A percentile compares a stretch with the other conserved stretches of the same genome.
Conservation (phyloP, 148 eudicot genomes). For the Salicornia ramosissima region DNA sequence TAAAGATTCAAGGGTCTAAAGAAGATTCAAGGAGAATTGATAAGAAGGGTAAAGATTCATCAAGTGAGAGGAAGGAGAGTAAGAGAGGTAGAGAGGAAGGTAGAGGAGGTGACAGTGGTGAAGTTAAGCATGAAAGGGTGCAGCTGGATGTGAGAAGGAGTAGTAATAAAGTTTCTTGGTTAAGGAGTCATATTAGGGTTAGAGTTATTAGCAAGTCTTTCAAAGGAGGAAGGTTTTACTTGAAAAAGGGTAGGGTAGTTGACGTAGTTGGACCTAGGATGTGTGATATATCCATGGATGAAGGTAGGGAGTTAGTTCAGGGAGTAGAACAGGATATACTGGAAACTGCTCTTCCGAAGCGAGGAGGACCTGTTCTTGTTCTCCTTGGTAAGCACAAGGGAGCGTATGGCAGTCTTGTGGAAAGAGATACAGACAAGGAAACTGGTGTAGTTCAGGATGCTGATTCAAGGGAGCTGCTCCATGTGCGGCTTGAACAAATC, state of each 20-base stretch:
- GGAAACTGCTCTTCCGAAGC: slow-evolving; percentile 76
- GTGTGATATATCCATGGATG: slow-evolving; percentile 82
- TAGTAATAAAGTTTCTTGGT: slow-evolving; percentile 46
- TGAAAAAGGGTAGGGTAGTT: slow-evolving; percentile 73
- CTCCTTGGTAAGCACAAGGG: slow-evolving; percentile 79
- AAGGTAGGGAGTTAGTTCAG: slow-evolving; percentile 68
- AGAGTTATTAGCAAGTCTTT: slow-evolving; percentile 61
- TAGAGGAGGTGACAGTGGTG: slow-evolving; percentile 17
- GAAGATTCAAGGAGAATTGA: slow-evolving; percentile 14
- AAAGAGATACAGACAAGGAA: slow-evolving; percentile 60
- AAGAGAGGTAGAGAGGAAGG: slow-evolving; percentile 37
- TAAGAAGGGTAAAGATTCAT: slow-evolving; percentile 19
- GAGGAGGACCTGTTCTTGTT: slow-evolving; percentile 77
- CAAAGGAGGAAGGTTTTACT: slow-evolving; percentile 68
- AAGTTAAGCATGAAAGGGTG: slow-evolving; percentile 7
- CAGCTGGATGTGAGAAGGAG: slow-evolving; percentile 24
- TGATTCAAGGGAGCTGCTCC: slow-evolving; percentile 58
- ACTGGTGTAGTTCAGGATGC: slow-evolving; percentile 74
- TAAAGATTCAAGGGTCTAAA: slow-evolving; percentile 32
- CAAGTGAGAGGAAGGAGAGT: slow-evolving; percentile 29
- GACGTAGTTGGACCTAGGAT: slow-evolving; percentile 82
- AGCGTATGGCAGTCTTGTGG: slow-evolving; percentile 68
- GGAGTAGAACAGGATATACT: slow-evolving; percentile 72
- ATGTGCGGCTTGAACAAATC: slow-evolving; percentile 73
- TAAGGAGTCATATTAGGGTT: slow-evolving; percentile 76